Evolutionary conservation across 164 flowering plant species (phyloP).

Genomic region (Vitis cinerea): DNA sequence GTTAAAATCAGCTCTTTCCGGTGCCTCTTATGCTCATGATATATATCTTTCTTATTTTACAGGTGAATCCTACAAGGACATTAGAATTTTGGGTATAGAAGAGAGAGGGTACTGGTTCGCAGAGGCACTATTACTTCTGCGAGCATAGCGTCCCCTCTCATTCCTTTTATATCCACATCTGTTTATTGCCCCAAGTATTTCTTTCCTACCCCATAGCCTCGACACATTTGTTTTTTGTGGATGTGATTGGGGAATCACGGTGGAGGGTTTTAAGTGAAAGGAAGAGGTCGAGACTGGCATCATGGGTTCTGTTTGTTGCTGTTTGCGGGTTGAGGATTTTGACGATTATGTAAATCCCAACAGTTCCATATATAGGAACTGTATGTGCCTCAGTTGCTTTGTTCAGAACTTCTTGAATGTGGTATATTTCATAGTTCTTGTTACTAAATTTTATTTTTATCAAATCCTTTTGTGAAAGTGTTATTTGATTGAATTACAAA

Average conservation of each 20-base stretch:
- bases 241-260: conserved; percentile 4
- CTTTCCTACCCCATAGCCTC: background rate
- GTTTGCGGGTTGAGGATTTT: conserved; percentile 55
- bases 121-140: conserved; percentile 38
- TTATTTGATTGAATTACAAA: background rate
- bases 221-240: background rate
- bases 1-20: background rate
- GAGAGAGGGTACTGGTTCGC: conserved; percentile 47
- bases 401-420: conserved; percentile 52
- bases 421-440: conserved; percentile 39
- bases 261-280: conserved; percentile 3
- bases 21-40: background rate
- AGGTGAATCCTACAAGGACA: conserved; percentile 21
- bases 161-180: background rate
- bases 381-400: conserved; percentile 71
- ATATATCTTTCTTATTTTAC: conserved; percentile 9
- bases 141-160: conserved; percentile 48
- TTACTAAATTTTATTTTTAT: background rate
- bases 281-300: conserved; percentile 19
- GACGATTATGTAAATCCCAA: conserved; percentile 69
- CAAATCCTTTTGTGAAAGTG: background rate
- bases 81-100: background rate
- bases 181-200: background rate
- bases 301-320: conserved; percentile 91
- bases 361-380: conserved; percentile 59